Percentiles rank a stretch among this genome's conserved stretches.
These are phyloP conservation scores for Protea cynaroides DNA, from an alignment of 164 flowering plant genomes.

Conservation along the genomic window DNA sequence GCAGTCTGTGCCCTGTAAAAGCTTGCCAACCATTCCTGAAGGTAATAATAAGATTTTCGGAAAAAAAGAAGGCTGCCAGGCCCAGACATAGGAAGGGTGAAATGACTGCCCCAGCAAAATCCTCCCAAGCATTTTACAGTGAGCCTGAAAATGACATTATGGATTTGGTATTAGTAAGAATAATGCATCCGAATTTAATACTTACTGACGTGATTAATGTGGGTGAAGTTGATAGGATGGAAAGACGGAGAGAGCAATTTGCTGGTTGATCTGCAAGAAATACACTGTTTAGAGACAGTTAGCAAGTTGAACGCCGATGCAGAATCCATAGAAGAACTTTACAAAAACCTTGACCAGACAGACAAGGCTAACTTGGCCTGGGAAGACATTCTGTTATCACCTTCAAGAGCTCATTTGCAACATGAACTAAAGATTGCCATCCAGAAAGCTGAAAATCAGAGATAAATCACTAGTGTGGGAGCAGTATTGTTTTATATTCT, in stretches of 20 bases:
- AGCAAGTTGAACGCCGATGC: conserved; percentile 59
- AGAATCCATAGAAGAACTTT: conserved; percentile 61
- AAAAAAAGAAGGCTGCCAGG: no score
- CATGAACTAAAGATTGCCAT: conserved; percentile 46
- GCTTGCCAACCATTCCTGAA: no score
- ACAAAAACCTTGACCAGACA: conserved; percentile 21
- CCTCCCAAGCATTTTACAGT: no score
- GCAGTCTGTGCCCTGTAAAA: no score
- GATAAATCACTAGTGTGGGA: neutral
- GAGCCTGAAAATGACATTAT: no score
- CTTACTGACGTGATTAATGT: neutral
- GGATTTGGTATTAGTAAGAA: no score
- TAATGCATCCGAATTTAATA: no score
- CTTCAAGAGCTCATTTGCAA: conserved; percentile 44
- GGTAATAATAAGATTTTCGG: no score
- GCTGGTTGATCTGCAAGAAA: conserved; percentile 62
- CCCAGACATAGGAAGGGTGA: no score
- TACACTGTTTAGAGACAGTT: conserved; percentile 39
- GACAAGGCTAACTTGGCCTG: conserved; percentile 44
- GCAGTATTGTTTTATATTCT: neutral
- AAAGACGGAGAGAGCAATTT: conserved; percentile 61
- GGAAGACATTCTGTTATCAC: conserved; percentile 51
- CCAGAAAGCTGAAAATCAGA: conserved; percentile 35
- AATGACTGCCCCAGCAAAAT: no score
- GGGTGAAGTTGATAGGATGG: conserved; percentile 66